These are phyloP conservation scores for Podila epicladia DNA, from an alignment of 192 early-diverging fungal genomes.

Conservation along the genomic window DNA sequence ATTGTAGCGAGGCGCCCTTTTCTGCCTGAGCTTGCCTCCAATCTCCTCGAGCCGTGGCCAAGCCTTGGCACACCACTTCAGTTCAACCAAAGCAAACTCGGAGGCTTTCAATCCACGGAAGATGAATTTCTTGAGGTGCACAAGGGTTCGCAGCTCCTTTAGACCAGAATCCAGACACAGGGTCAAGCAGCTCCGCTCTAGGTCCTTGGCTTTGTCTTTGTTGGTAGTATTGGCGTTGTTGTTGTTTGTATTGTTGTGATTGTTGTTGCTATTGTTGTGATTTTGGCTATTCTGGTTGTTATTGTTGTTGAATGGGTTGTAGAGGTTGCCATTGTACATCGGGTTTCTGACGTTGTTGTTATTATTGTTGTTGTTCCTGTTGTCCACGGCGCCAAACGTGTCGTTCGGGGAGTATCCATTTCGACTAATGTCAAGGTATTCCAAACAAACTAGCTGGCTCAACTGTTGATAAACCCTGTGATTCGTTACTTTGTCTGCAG, in stretches of 20 bases:
- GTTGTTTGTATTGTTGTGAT: background rate
- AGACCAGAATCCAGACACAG: slow-evolving; percentile 14
- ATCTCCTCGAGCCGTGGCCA: slow-evolving; percentile 26
- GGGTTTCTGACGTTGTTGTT: background rate
- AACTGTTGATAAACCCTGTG: slow-evolving; percentile 22
- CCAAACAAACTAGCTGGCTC: slow-evolving; percentile 13
- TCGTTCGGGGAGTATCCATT: background rate
- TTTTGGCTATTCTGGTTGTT: background rate
- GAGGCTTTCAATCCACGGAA: slow-evolving; percentile 10
- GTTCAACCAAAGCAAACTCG: slow-evolving; percentile 29
- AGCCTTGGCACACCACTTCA: slow-evolving; percentile 37
- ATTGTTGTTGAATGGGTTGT: background rate
- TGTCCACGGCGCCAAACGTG: background rate
- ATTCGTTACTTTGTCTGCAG: background rate
- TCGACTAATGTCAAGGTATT: slow-evolving; percentile 21
- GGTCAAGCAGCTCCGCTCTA: slow-evolving; percentile 7
- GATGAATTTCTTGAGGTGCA: slow-evolving; percentile 9
- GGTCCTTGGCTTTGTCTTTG: background rate
- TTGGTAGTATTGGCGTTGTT: background rate
- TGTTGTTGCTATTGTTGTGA: background rate
- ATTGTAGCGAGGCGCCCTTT: slow-evolving; percentile 12
- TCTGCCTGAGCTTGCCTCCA: slow-evolving; percentile 23
- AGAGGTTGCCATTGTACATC: background rate
- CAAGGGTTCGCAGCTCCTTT: slow-evolving; percentile 13
- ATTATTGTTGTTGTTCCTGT: background rate